Conservation (phyloP, 768 basidiomycete species). For the Dioszegia hungarica region DNA sequence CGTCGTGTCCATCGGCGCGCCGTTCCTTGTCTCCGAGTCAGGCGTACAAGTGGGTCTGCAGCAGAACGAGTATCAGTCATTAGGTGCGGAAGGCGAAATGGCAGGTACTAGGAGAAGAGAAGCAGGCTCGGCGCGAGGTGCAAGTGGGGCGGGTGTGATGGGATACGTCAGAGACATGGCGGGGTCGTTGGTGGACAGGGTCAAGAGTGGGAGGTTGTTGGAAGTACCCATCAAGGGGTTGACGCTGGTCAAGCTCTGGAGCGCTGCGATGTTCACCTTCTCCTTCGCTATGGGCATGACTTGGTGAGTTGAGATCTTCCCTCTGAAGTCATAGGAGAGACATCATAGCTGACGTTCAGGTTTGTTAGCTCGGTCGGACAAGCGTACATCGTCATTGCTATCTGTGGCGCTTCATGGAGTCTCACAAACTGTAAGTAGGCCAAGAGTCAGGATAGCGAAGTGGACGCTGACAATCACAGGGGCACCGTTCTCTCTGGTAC, state of each 20-base stretch:
- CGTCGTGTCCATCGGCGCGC: conserved; percentile 63
- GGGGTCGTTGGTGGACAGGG: not conserved
- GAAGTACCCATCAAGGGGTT: conserved; percentile 45
- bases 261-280: conserved; percentile 68
- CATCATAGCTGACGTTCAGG: conserved; percentile 50
- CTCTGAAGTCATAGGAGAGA: not conserved
- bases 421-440: conserved; percentile 64
- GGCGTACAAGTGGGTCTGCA: conserved; percentile 18
- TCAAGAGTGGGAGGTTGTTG: not conserved
- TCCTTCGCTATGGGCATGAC: conserved; percentile 73
- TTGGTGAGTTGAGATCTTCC: conserved; percentile 62
- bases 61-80: conserved; percentile 6
- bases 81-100: conserved; percentile 7
- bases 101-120: not conserved
- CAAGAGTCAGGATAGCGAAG: too few relatives aligned
- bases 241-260: conserved; percentile 60
- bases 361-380: conserved; percentile 65
- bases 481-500: conserved; percentile 84
- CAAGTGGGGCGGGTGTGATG: not conserved
- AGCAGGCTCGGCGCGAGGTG: not conserved
- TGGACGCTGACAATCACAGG: conserved; percentile 18
- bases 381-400: conserved; percentile 68
- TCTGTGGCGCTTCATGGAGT: conserved; percentile 89
- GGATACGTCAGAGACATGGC: not conserved
- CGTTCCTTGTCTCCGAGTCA: conserved; percentile 55